These are phyloP conservation scores for Acer yangbiense DNA, from an alignment of 345 rosid species.

Conservation along the genomic window DNA sequence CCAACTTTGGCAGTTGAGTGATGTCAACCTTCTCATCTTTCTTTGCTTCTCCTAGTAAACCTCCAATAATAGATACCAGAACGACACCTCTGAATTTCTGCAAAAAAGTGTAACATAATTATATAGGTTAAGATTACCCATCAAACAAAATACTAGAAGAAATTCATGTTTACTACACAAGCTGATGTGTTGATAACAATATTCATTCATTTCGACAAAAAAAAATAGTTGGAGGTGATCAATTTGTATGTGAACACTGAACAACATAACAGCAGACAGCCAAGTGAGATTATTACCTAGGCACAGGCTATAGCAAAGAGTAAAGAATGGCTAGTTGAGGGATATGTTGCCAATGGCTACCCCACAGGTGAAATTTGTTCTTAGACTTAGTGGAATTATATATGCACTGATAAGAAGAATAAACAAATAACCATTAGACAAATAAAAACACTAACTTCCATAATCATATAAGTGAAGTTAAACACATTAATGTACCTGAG, in stretches of 20 bases:
- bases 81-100: conserved; percentile 21
- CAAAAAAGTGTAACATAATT: neutral
- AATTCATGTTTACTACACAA: too few species aligned
- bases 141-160: too few species aligned
- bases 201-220: too few species aligned
- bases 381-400: conserved; percentile 96
- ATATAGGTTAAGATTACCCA: neutral
- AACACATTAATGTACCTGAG: conserved; percentile 58
- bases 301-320: conserved; percentile 82
- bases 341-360: conserved; percentile 87
- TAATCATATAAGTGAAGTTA: neutral
- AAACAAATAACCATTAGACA: neutral
- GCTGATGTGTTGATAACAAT: too few species aligned
- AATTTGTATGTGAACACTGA: neutral
- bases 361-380: conserved; percentile 97
- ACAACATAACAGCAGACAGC: neutral
- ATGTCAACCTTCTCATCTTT: neutral
- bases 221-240: too few species aligned
- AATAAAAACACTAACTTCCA: too few species aligned
- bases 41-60: conserved; percentile 5
- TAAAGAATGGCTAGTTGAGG: conserved; percentile 68
- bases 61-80: neutral
- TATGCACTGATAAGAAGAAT: conserved; percentile 51
- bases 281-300: conserved; percentile 57
- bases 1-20: conserved; percentile 25